Evolutionary conservation across 2,329 filamentous ascomycete species (phyloP).

Genomic region (Penicillium corylophilum): DNA sequence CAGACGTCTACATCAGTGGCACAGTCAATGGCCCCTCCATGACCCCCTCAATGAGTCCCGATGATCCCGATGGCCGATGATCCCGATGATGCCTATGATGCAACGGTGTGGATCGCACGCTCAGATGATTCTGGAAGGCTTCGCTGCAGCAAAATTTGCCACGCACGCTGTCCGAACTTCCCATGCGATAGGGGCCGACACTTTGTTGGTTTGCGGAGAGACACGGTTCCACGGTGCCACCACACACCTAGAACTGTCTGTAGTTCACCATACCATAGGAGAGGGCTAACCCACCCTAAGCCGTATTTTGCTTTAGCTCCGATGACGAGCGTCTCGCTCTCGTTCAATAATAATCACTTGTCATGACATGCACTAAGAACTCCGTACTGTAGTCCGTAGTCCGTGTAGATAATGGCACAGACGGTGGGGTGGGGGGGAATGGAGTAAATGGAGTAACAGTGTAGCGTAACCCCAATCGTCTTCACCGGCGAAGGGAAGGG

Average conservation of each 20-base stretch:
- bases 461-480: constrained; percentile 3
- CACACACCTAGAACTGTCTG: not conserved
- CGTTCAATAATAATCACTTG: not conserved
- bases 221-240: not conserved
- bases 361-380: not conserved
- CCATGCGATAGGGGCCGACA: not conserved
- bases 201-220: not conserved
- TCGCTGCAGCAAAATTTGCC: constrained; percentile 28
- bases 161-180: not conserved
- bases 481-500: constrained; percentile 15
- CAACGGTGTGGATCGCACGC: constrained; percentile 13
- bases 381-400: too few species aligned
- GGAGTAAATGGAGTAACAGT: not conserved
- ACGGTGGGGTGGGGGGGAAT: not conserved
- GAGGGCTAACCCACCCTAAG: not conserved
- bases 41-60: too few species aligned
- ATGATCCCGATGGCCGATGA: too few species aligned
- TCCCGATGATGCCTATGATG: constrained; percentile 6
- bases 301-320: not conserved
- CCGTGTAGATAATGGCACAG: not conserved
- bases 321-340: not conserved
- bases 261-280: too few species aligned
- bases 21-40: too few species aligned
- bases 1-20: not conserved
- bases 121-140: constrained; percentile 35